Evolutionary conservation across 75 land plant genomes (phyloP).

Genomic region (Picea glauca): DNA sequence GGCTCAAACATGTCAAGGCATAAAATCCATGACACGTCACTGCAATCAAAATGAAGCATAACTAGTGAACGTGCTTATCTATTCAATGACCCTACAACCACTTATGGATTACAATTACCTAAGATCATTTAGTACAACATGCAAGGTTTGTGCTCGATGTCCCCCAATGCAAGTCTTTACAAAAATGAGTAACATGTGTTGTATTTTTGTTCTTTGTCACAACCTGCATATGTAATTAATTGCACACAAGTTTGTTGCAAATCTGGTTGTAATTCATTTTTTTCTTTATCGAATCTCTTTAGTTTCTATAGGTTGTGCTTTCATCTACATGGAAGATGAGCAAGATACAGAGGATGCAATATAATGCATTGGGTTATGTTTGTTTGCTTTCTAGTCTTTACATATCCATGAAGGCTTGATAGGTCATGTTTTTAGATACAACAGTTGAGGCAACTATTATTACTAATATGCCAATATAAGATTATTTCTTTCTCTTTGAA

Average conservation of each 20-base stretch:
- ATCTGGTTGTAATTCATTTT: no score
- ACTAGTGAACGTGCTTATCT: conserved; percentile 20
- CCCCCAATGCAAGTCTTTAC: background rate
- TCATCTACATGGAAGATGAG: conserved; percentile 25
- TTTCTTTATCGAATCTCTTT: background rate
- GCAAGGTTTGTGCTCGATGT: conserved; percentile 2
- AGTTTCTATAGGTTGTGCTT: background rate
- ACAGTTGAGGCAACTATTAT: background rate
- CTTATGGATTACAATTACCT: conserved; percentile 42
- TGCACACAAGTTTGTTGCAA: background rate
- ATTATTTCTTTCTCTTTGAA: background rate
- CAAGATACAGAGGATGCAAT: conserved; percentile 95
- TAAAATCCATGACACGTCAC: conserved; percentile 21
- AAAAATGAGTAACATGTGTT: background rate
- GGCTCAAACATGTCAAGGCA: conserved; percentile 25
- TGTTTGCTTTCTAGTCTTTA: conserved; percentile 2
- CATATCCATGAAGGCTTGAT: background rate
- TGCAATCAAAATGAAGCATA: conserved; percentile 25
- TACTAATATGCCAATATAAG: background rate
- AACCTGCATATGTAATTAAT: background rate
- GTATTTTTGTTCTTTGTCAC: background rate
- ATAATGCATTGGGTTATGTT: conserved; percentile 66
- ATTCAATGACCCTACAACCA: conserved; percentile 37
- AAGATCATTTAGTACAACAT: conserved; percentile 11
- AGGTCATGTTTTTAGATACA: background rate